These are phyloP conservation scores for Epichloe glyceriae DNA, from an alignment of 2,329 filamentous ascomycete species.

Conservation along the genomic window DNA sequence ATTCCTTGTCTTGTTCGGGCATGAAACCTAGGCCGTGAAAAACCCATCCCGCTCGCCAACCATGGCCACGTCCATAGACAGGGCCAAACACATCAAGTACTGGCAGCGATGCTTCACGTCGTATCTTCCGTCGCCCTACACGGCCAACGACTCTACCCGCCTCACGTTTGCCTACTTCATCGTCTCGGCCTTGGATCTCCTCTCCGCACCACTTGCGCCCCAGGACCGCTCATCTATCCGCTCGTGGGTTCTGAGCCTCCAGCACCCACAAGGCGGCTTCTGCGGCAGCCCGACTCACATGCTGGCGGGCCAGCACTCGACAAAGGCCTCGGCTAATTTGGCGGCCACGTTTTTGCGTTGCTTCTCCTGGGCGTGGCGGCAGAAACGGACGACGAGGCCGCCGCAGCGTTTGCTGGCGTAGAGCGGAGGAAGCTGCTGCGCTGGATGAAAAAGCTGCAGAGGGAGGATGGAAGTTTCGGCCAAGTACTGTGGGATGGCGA, in stretches of 20 bases:
- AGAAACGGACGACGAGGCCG: conserved; percentile 24
- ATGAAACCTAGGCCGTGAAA: too few relatives aligned
- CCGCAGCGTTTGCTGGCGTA: conserved; percentile 46
- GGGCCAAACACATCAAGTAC: conserved; percentile 68
- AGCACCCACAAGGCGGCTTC: conserved; percentile 80
- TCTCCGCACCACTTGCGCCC: conserved; percentile 46
- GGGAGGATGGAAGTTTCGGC: conserved; percentile 79
- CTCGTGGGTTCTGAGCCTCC: conserved; percentile 77
- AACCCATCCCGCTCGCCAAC: conserved; percentile 1
- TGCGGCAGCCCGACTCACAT: conserved; percentile 65
- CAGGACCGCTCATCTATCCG: conserved; percentile 33
- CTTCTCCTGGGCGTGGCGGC: conserved; percentile 49
- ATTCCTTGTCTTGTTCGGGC: too few relatives aligned
- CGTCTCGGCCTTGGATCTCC: conserved; percentile 70
- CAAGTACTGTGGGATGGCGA: conserved; percentile 52
- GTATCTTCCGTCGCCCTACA: conserved; percentile 71
- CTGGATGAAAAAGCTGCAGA: conserved; percentile 69
- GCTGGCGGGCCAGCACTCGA: conserved; percentile 28
- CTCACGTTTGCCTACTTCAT: conserved; percentile 86
- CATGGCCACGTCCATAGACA: conserved; percentile 32
- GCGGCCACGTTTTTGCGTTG: conserved; percentile 85
- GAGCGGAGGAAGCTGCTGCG: conserved; percentile 51
- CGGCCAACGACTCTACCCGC: conserved; percentile 77
- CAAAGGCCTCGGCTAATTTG: conserved; percentile 49
- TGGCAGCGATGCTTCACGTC: conserved; percentile 81